Base-by-base conservation (phyloP, 1,139 yeast genomes). In the Lodderomyces theae region DNA sequence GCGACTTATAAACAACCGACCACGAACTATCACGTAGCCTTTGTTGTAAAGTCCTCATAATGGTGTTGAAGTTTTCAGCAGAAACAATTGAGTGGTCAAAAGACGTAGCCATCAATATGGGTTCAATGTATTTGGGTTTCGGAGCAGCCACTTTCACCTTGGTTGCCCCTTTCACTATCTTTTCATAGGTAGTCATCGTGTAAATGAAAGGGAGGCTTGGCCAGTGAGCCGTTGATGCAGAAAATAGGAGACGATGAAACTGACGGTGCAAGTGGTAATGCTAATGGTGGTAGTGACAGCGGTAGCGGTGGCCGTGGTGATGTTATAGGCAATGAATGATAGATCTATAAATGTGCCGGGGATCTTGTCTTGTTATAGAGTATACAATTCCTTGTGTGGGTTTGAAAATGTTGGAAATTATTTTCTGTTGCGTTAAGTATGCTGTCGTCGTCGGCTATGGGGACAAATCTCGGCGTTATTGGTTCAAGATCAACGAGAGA, bases 121-220 rank as follows among this genome's bases (percentile, higher is more conserved):
- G 97, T 63, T 89, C 96, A 42, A 90, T 83, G 58, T 92, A 94
- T 60, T 94, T 92, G 34, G 95, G 85, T 65, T 92, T 92, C 12
- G 98, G 98, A 21, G 97, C 96, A n/a, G 98, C 97, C 66, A 89
- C 80, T 76, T 81, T 68, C 41, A 69, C 66, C 50, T 69, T 71
- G 46, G 77, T 73, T 49, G 77, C 77, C 16, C 77, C 77, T 53
- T 72, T 66, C 42, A 69, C 75, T 37, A 69, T 66, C 52, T 71
- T 68, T 45, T 69, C 75, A 50, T 69, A 70, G 5, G 76, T 72
- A 22, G 75, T 69, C 76, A 72, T 72, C 15, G 26, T 21, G 26
- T 23, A 12, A 9, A n/a, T 25, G 15, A n/a, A 23, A 8, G 25
- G 7, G 12, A 8, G 13, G 29, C 12, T n/a, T 25, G 29, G 11